Evolutionary conservation across 805 yeast species (phyloP), one percentile per base, ranked within the genome.

Genomic region (Pichia sporocuriosa): DNA sequence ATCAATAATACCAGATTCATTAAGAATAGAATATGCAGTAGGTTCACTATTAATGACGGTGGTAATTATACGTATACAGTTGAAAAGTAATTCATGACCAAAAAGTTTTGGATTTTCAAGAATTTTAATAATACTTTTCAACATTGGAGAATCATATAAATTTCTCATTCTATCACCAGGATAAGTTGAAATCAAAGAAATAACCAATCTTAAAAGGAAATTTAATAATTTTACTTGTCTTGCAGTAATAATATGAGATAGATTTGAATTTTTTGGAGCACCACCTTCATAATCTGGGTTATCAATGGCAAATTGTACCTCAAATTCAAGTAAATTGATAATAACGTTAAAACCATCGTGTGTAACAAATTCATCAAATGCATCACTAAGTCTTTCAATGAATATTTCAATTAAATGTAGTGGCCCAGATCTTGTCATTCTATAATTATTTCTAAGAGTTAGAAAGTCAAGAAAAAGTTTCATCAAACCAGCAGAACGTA

Each of bases 41-140:
- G 97, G 96, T 53, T 90, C 97, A 50, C 82, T 84, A 56, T 89
- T 90, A 23, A 89, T 78, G 45, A 87, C 84, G 11, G 73, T 72
- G 31, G 81, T 73, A 17, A 87, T 70, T 11, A 81, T 73, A 46
- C 77, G 81, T 28, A 89, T 58, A 0, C 84, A 72, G 19, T 75
- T 67, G 0, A 84, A 67, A 12, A 84, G 58, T 12, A 85, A 60
- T 13, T 76, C 70, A 30, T 78, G 75, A 0, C 96, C 96, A 65
- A 87, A 85, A 0, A 74, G 59, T 0, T 59, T 48, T 1, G 83
- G 76, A 51, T 84, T 67, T 12, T 57, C 53, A 15, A 89, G 52
- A 2, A 89, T 72, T 42, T 65, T 68, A 47, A 77, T 80, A 48
- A 87, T 62, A 23, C 83, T 71, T 23, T 62, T 54, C 15, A 89